Percentiles rank a stretch among this genome's conserved stretches.
phyloP scores from a whole-genome alignment of 2,329 filamentous ascomycete genomes.

The Talaromyces sp. region DNA sequence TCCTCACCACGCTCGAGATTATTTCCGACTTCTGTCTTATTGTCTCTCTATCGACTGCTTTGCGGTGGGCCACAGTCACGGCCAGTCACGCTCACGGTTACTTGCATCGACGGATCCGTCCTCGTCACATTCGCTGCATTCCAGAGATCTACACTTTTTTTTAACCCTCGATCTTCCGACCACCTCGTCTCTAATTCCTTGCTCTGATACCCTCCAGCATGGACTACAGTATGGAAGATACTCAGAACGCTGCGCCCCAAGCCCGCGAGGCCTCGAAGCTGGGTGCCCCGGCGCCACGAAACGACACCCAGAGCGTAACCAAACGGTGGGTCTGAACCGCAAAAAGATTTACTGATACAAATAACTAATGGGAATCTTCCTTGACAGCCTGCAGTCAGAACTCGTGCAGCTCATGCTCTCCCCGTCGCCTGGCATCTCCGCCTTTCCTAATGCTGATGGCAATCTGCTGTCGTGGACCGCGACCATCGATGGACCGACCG shows the following conservation, averaged over 20 bases:
- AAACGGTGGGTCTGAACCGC: constrained; percentile 53
- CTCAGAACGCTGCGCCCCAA: constrained; percentile 62
- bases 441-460: constrained; percentile 84
- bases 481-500: constrained; percentile 84
- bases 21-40: background rate
- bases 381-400: constrained; percentile 79
- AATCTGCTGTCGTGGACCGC: constrained; percentile 91
- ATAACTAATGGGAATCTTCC: background rate
- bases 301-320: constrained; percentile 67
- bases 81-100: constrained; percentile 14
- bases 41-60: background rate
- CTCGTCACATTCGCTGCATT: constrained; percentile 8
- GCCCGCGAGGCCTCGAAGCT: constrained; percentile 59
- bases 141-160: constrained; percentile 14
- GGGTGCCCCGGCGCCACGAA: constrained; percentile 47
- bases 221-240: constrained; percentile 55
- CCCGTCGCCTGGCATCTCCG: constrained; percentile 85
- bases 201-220: constrained; percentile 25
- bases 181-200: constrained; percentile 2
- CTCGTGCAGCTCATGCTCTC: constrained; percentile 98
- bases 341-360: background rate
- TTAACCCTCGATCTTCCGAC: constrained; percentile 13
- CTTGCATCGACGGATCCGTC: constrained; percentile 9
- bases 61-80: background rate
- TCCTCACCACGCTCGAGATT: background rate